Evolutionary conservation across 805 yeast species (phyloP), one percentile per base, ranked within the genome.

Genomic region (Teunomyces gatunensis): DNA sequence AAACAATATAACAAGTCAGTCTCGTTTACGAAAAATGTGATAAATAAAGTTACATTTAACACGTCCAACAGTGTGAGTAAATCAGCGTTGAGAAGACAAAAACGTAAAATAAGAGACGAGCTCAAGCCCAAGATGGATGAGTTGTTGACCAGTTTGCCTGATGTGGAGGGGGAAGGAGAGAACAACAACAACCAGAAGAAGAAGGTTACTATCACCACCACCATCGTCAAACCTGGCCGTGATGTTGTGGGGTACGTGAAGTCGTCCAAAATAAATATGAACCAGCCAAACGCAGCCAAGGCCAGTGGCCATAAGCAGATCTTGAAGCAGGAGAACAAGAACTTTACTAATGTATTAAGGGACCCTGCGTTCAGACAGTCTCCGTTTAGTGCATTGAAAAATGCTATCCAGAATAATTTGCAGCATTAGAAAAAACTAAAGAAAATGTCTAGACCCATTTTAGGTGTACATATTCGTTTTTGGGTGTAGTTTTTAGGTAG

Each of bases 41-140:
- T 61, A 43, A 52, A 52, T 28, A 62, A 66, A 42, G 60, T 56
- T 17, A 60, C 69, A 11, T 59, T 63, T 49, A 68, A 66, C 43
- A 59, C 74, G 48, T 57, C 73, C 57, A 57, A 72, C 13, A 78
- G 79, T 18, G 73, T 87, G 37, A 83, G 89, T 17, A 87, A 86
- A 60, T 82, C 89, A 5, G 71, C 89, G 0, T 51, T 77, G 3
- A 75, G 89, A 59, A 75, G 89, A 54, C 83, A 84, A 56, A 80
- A 87, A 53, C 72, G 79, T 53, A 79, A 75, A 55, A 71, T 74
- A 42, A 79, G 77, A 55, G 86, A 85, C 47, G 80, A 83, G 54
- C 68, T 87, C 50, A 79, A 79, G 55, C 89, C 91, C 4, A 77
- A 82, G 56, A 75, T 87, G 79, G 72, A 75, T 45, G 94, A 87